A percentile compares a stretch with the other conserved stretches of the same genome.
phyloP scores from a whole-genome alignment of 495 filamentous ascomycete genomes.

The Aspergillus nanangensis region DNA sequence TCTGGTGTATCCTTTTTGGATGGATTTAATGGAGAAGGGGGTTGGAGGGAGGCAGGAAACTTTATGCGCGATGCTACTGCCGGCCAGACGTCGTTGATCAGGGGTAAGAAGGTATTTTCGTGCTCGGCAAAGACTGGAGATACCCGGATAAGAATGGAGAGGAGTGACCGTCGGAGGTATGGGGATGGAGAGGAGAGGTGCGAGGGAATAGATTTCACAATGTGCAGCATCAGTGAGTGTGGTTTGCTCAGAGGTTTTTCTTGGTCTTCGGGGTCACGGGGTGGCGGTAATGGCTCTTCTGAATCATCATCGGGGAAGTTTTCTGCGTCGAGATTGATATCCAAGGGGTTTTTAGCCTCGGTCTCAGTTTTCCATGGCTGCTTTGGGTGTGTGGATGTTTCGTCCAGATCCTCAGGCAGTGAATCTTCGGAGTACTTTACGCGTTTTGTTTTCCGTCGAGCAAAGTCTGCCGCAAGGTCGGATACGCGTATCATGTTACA shows the following conservation, averaged over 20 bases:
- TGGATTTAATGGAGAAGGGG: constrained; percentile 6
- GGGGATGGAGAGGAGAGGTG: constrained; percentile 83
- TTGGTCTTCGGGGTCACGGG: constrained; percentile 47
- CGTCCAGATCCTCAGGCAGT: constrained; percentile 20
- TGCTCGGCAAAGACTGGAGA: constrained; percentile 64
- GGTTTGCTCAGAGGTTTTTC: constrained; percentile 50
- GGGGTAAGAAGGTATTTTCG: constrained; percentile 77
- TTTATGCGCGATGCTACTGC: constrained; percentile 62
- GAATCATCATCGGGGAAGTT: constrained; percentile 31
- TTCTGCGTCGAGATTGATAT: constrained; percentile 24
- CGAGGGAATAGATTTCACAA: constrained; percentile 69
- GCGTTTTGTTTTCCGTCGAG: constrained; percentile 33
- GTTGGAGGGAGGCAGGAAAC: constrained; percentile 34
- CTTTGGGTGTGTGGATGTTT: constrained; percentile 27
- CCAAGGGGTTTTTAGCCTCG: constrained; percentile 24
- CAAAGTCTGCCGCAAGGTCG: constrained; percentile 32
- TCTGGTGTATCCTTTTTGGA: not conserved
- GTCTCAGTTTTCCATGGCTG: constrained; percentile 31
- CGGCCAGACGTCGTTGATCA: constrained; percentile 88
- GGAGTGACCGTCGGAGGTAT: constrained; percentile 68
- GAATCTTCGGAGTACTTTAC: constrained; percentile 25
- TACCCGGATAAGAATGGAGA: constrained; percentile 67
- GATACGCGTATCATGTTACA: constrained; percentile 34
- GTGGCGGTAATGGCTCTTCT: constrained; percentile 34
- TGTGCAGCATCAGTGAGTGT: constrained; percentile 60